Conservation (phyloP, 2,329 filamentous ascomycete genomes). For the Pseudocercospora pini-densiflorae region DNA sequence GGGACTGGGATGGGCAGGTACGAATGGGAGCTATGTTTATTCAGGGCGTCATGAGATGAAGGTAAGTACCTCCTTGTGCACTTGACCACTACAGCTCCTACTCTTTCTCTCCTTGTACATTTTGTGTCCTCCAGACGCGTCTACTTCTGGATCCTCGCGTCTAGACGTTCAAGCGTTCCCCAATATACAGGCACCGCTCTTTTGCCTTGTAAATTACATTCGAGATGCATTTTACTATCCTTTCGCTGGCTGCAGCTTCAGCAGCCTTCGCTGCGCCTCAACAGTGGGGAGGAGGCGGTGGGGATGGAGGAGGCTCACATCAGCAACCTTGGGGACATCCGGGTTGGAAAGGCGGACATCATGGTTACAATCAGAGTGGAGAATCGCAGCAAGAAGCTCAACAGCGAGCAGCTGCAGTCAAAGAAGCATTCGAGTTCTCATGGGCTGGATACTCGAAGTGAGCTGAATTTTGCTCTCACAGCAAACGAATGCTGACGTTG, state of each 20-base stretch:
- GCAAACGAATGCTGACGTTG: not conserved
- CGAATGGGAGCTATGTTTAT: not conserved
- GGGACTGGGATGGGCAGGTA: not conserved
- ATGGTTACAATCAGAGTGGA: constrained; percentile 9
- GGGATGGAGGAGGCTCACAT: not conserved
- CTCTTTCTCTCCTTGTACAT: not conserved
- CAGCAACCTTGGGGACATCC: constrained; percentile 10
- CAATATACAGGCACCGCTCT: not conserved
- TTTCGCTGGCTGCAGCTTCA: constrained; percentile 3
- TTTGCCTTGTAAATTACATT: not conserved
- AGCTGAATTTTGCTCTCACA: not conserved
- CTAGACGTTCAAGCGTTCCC: not conserved
- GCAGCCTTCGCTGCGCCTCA: constrained; percentile 1
- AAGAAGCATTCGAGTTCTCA: constrained; percentile 69
- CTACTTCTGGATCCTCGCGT: not conserved
- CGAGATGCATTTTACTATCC: constrained; percentile 3
- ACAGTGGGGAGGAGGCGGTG: not conserved
- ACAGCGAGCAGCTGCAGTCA: constrained; percentile 60
- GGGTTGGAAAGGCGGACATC: constrained; percentile 9
- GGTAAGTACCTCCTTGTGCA: constrained; percentile 3
- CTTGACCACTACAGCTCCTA: not conserved
- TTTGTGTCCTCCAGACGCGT: not conserved
- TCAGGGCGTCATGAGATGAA: not conserved
- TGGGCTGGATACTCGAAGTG: constrained; percentile 62
- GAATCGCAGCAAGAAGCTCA: constrained; percentile 23